Percentiles rank a stretch among this genome's conserved stretches.
phyloP scores from a whole-genome alignment of 345 rosid species.

The Salix exigua region DNA sequence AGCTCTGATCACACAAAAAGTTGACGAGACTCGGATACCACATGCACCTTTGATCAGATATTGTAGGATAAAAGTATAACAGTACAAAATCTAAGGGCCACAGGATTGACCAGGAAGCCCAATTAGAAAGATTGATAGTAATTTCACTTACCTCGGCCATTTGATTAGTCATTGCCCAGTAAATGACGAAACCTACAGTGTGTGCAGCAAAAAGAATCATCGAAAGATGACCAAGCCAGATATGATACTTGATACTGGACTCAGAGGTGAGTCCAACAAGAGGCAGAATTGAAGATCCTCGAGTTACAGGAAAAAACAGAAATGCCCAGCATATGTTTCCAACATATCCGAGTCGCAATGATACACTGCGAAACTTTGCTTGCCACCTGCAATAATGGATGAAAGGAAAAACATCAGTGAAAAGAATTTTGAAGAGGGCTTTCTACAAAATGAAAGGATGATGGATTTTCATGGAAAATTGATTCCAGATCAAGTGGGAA shows the following conservation, averaged over 20 bases:
- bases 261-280: constrained; percentile 59
- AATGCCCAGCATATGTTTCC: constrained; percentile 72
- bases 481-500: background rate
- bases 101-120: background rate
- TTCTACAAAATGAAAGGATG: background rate
- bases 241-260: constrained; percentile 67
- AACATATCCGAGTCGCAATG: constrained; percentile 47
- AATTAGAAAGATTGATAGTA: background rate
- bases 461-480: no score
- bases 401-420: background rate
- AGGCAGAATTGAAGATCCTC: constrained; percentile 58
- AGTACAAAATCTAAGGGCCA: background rate
- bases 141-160: constrained; percentile 33
- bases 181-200: constrained; percentile 43
- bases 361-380: constrained; percentile 49
- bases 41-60: background rate
- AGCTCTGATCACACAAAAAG: background rate
- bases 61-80: background rate
- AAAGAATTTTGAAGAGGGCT: background rate
- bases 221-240: constrained; percentile 69
- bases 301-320: constrained; percentile 61
- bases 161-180: constrained; percentile 52
- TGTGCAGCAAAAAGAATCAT: constrained; percentile 41
- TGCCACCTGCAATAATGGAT: constrained; percentile 38
- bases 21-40: background rate